Percentiles rank a stretch among this genome's conserved stretches.
Conservation (phyloP, 2,329 filamentous ascomycete species). For the Emergomyces pasteurianus region DNA sequence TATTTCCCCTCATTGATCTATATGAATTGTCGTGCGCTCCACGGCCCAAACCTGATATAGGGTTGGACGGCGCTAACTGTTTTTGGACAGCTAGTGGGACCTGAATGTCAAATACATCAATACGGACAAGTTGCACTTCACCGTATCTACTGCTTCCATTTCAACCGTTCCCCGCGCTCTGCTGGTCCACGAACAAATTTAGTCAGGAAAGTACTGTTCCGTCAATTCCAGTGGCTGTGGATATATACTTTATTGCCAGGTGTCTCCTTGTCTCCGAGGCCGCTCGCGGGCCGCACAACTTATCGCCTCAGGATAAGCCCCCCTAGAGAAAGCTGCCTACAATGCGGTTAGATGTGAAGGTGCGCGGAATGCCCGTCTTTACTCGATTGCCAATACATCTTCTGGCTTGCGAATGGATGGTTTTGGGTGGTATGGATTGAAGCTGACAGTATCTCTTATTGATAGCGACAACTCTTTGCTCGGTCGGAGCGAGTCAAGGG, state of each 20-base stretch:
- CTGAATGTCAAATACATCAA: constrained; percentile 12
- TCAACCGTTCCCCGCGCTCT: not conserved
- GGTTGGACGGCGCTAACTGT: constrained; percentile 15
- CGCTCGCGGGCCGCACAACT: constrained; percentile 23
- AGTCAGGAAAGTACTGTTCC: not conserved
- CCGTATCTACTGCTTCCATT: not conserved
- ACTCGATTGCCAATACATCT: not conserved
- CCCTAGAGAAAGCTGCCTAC: constrained; percentile 22
- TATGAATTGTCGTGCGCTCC: not conserved
- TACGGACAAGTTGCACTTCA: constrained; percentile 12
- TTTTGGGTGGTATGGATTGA: constrained; percentile 1
- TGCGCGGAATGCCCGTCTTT: constrained; percentile 20
- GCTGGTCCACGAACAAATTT: not conserved
- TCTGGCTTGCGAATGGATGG: not conserved
- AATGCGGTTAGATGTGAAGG: constrained; percentile 52
- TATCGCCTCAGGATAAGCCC: not conserved
- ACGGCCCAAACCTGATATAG: not conserved
- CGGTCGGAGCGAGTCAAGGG: constrained; percentile 93
- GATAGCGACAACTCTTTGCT: constrained; percentile 67
- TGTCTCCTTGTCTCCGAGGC: constrained; percentile 18
- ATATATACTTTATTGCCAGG: constrained; percentile 16
- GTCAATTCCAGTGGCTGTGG: not conserved
- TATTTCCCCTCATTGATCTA: not conserved
- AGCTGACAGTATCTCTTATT: constrained; percentile 30
- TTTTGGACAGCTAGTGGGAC: constrained; percentile 23